A percentile compares a stretch with the other conserved stretches of the same genome.
phyloP scores from a whole-genome alignment of 2,329 filamentous ascomycete genomes.

The Ascochyta pisi region DNA sequence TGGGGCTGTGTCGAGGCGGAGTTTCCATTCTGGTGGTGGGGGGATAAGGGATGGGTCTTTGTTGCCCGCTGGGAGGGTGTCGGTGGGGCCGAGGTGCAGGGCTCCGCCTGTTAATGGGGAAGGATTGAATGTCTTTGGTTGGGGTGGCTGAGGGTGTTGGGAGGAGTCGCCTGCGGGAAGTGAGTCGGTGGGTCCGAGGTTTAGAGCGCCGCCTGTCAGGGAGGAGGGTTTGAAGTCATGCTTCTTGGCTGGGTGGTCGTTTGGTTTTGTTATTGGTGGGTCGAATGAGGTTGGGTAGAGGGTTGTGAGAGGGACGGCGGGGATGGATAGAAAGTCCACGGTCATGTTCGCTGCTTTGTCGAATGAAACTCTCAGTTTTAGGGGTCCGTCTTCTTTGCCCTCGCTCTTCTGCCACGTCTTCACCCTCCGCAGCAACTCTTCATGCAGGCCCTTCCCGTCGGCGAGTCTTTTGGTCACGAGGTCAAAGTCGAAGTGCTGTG shows the following conservation, averaged over 20 bases:
- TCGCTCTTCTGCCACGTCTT: slow-evolving; percentile 31
- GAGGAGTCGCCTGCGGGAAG: slow-evolving; percentile 27
- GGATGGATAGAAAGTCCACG: slow-evolving; percentile 49
- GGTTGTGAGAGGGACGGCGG: slow-evolving; percentile 56
- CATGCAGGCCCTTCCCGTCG: slow-evolving; percentile 44
- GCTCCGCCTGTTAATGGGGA: slow-evolving; percentile 47
- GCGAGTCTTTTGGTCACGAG: slow-evolving; percentile 42
- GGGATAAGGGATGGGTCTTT: neutral
- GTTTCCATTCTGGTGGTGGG: slow-evolving; percentile 51
- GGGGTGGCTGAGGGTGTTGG: neutral
- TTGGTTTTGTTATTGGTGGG: slow-evolving; percentile 46
- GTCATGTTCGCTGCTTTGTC: slow-evolving; percentile 45
- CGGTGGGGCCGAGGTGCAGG: slow-evolving; percentile 38
- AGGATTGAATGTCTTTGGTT: slow-evolving; percentile 33
- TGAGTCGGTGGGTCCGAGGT: slow-evolving; percentile 38
- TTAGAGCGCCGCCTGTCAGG: slow-evolving; percentile 45
- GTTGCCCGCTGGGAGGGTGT: slow-evolving; percentile 33
- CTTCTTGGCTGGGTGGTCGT: slow-evolving; percentile 24
- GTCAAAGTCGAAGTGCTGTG: slow-evolving; percentile 58
- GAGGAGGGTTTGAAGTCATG: slow-evolving; percentile 40
- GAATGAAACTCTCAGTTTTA: slow-evolving; percentile 63
- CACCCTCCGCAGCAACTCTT: slow-evolving; percentile 44
- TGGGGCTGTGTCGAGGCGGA: slow-evolving; percentile 60
- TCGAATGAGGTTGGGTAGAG: slow-evolving; percentile 66
- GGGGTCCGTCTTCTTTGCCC: slow-evolving; percentile 28